Evolutionary conservation across 805 yeast genomes (phyloP).

Genomic region (Candida quercuum): DNA sequence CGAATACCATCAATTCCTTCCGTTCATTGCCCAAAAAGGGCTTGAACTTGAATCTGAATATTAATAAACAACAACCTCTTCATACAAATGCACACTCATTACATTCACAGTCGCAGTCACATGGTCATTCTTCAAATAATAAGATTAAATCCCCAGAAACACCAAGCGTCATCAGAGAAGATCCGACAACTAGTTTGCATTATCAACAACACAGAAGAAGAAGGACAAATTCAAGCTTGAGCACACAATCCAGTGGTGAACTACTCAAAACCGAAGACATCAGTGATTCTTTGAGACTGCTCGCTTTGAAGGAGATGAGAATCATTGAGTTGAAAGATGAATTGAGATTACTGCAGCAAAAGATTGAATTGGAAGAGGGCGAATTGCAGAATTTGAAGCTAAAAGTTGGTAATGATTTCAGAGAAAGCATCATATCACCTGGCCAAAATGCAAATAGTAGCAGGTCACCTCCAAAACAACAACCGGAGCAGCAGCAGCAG

Average conservation of each 20-base stretch:
- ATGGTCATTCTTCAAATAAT: not conserved
- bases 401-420: constrained; percentile 27
- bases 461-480: not conserved
- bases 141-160: constrained; percentile 11
- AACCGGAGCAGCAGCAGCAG: too few relatives aligned
- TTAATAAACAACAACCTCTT: constrained; percentile 7
- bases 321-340: constrained; percentile 56
- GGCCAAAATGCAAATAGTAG: not conserved
- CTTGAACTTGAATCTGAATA: constrained; percentile 18
- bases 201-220: constrained; percentile 11
- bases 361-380: constrained; percentile 34
- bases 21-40: constrained; percentile 18
- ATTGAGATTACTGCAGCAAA: constrained; percentile 40
- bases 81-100: not conserved
- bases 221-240: constrained; percentile 17
- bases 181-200: not conserved
- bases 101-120: not conserved
- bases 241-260: constrained; percentile 7
- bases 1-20: constrained; percentile 19
- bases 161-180: constrained; percentile 6
- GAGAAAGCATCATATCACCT: constrained; percentile 7
- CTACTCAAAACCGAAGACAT: constrained; percentile 29
- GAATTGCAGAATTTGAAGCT: constrained; percentile 29
- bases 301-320: constrained; percentile 67
- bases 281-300: constrained; percentile 48